Conservation (phyloP, 768 basidiomycete genomes). For the Lactarius indigo region DNA sequence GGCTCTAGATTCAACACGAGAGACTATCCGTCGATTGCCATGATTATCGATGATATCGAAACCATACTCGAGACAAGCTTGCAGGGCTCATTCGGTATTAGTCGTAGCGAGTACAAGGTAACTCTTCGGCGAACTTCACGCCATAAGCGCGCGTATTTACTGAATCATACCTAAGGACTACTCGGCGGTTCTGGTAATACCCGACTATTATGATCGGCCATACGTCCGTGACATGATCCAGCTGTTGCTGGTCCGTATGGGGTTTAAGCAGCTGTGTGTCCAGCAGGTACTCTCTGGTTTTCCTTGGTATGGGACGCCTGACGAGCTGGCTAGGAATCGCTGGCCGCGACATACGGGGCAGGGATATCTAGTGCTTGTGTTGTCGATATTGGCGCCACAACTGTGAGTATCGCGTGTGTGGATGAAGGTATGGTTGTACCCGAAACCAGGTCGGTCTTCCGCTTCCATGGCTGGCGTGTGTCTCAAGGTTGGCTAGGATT, state of each 20-base stretch:
- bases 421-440: slow-evolving; percentile 88
- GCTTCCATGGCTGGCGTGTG: background rate
- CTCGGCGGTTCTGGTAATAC: slow-evolving; percentile 84
- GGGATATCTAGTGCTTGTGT: slow-evolving; percentile 95
- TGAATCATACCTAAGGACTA: slow-evolving; percentile 54
- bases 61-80: slow-evolving; percentile 61
- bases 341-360: slow-evolving; percentile 92
- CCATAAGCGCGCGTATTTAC: slow-evolving; percentile 5
- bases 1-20: slow-evolving; percentile 78
- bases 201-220: slow-evolving; percentile 83
- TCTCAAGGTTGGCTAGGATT: slow-evolving; percentile 47
- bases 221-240: slow-evolving; percentile 80
- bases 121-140: slow-evolving; percentile 18
- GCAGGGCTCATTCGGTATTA: slow-evolving; percentile 56
- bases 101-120: slow-evolving; percentile 57
- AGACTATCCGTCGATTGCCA: slow-evolving; percentile 69
- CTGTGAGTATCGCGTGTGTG: slow-evolving; percentile 85
- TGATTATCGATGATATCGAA: slow-evolving; percentile 75
- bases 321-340: slow-evolving; percentile 61
- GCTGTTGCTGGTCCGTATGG: slow-evolving; percentile 71
- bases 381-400: slow-evolving; percentile 86
- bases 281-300: slow-evolving; percentile 63
- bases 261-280: slow-evolving; percentile 89
- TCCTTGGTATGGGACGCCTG: slow-evolving; percentile 5
- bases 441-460: slow-evolving; percentile 69